phyloP scores from a whole-genome alignment of 2,329 filamentous ascomycete genomes.

The Clarireedia monteithiana region DNA sequence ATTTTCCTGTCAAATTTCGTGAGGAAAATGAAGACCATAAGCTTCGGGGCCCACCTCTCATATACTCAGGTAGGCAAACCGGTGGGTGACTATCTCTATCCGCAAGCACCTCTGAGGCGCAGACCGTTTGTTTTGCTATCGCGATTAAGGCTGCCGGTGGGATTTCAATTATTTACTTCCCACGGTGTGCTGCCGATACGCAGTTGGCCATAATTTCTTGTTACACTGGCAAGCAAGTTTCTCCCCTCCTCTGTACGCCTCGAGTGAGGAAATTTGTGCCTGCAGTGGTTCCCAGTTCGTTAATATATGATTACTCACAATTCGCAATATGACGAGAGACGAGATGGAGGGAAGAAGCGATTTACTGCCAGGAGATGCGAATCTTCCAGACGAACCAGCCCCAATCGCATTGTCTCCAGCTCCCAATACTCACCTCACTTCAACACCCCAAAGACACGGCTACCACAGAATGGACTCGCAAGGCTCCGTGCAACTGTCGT shows the following conservation, averaged over 20 bases:
- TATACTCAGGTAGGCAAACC: background rate
- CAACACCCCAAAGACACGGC: slow-evolving; percentile 1
- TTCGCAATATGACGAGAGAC: too few species aligned
- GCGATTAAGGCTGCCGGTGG: background rate
- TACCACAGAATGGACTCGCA: slow-evolving; percentile 8
- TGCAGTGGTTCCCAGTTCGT: background rate
- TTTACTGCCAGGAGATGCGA: background rate
- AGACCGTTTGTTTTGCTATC: background rate
- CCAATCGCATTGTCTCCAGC: background rate
- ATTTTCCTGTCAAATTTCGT: background rate
- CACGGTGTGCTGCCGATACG: background rate
- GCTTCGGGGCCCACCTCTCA: background rate
- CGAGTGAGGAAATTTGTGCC: too few species aligned
- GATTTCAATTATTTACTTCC: background rate
- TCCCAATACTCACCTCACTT: background rate
- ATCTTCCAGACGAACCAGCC: background rate
- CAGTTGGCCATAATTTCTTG: background rate
- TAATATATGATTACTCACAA: too few species aligned
- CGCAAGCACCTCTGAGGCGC: background rate
- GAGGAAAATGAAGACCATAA: background rate
- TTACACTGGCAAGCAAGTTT: background rate
- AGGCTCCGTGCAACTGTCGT: slow-evolving; percentile 1
- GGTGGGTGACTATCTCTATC: background rate
- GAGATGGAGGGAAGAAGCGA: too few species aligned
- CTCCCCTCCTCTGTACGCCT: too few species aligned